Evolutionary conservation across 139 green algal genomes (phyloP).

Genomic region (Chlamydomonas eustigma): DNA sequence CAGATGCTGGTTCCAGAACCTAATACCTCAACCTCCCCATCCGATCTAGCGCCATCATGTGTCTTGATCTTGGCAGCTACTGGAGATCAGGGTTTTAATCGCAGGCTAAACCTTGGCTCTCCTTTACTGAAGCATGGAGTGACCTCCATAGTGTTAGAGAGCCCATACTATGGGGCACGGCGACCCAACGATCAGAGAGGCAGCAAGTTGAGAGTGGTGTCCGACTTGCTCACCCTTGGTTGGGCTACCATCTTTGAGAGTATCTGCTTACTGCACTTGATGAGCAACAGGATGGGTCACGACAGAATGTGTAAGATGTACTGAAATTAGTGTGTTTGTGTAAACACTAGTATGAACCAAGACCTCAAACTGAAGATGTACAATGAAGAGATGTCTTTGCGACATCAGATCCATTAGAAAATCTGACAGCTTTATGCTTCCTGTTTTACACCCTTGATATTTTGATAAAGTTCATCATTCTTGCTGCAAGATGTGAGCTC

Average conservation of each 20-base stretch:
- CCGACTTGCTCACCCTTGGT: slow-evolving; percentile 78
- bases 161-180: slow-evolving; percentile 73
- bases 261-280: slow-evolving; percentile 62
- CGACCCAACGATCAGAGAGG: slow-evolving; percentile 64
- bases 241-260: slow-evolving; percentile 79
- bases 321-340: no score
- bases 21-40: not conserved
- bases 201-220: slow-evolving; percentile 70
- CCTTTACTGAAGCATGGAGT: slow-evolving; percentile 68
- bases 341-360: no score
- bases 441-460: no score
- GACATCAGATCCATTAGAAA: no score
- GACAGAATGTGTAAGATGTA: slow-evolving; percentile 16
- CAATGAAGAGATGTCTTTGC: no score
- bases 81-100: slow-evolving; percentile 69
- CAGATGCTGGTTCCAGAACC: slow-evolving; percentile 46
- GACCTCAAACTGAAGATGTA: no score
- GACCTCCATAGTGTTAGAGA: slow-evolving; percentile 69
- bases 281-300: slow-evolving; percentile 46
- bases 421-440: no score
- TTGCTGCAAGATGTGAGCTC: no score
- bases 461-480: no score
- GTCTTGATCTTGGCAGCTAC: slow-evolving; percentile 84
- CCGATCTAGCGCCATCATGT: slow-evolving; percentile 19
- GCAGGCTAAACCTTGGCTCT: slow-evolving; percentile 52